A percentile compares a stretch with the other conserved stretches of the same genome.
Evolutionary conservation across 805 yeast genomes (phyloP).

Genomic region (Saturnispora zaruensis): DNA sequence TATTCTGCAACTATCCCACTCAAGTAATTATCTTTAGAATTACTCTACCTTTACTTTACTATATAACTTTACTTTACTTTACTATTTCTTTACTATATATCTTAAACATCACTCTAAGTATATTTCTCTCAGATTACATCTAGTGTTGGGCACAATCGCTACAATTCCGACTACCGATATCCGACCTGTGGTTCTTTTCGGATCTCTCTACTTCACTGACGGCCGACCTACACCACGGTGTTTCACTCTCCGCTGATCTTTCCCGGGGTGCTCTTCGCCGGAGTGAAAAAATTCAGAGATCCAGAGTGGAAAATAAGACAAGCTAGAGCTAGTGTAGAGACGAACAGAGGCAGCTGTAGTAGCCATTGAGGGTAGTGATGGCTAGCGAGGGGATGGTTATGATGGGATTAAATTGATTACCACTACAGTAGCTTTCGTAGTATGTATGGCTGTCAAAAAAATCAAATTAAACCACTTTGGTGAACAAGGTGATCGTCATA

Average conservation of each 20-base stretch:
- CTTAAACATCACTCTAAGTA: too few species aligned
- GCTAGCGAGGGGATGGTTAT: background rate
- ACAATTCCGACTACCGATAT: background rate
- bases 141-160: too few species aligned
- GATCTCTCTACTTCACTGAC: background rate
- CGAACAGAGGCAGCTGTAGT: background rate
- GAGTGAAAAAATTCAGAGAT: background rate
- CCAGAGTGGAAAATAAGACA: background rate
- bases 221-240: background rate
- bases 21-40: too few species aligned
- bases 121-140: too few species aligned
- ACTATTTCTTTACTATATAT: too few species aligned
- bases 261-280: slow-evolving; percentile 6
- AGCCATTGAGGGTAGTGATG: background rate
- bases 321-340: background rate
- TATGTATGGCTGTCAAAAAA: background rate
- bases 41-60: too few species aligned
- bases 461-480: background rate
- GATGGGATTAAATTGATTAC: background rate
- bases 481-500: slow-evolving; percentile 1
- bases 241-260: background rate
- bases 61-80: too few species aligned
- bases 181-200: background rate
- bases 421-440: background rate
- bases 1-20: too few species aligned